Conservation (phyloP, 208 protist species). For the Novymonas esmeraldas region DNA sequence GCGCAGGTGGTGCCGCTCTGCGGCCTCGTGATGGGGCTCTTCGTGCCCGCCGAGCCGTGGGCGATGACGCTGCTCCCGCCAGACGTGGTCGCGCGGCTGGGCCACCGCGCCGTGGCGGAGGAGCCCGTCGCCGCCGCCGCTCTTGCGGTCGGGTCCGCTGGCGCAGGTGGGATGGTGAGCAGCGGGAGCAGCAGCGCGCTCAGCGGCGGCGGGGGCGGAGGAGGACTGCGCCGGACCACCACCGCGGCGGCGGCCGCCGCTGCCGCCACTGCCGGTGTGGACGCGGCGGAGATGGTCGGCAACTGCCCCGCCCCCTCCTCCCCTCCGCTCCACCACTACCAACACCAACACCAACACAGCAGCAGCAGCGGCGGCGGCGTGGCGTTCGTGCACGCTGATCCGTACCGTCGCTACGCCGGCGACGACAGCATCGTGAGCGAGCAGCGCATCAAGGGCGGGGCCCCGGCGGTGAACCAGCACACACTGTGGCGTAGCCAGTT, state of each 20-base stretch:
- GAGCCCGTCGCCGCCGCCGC: conserved; percentile 3
- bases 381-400: conserved; percentile 7
- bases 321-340: background rate
- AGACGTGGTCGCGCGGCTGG: conserved; percentile 32
- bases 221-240: no score
- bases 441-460: conserved; percentile 67
- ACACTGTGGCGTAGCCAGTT: conserved; percentile 69
- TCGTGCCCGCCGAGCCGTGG: conserved; percentile 76
- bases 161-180: conserved; percentile 9
- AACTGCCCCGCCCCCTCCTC: conserved; percentile 8
- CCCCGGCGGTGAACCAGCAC: conserved; percentile 22
- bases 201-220: conserved; percentile 2
- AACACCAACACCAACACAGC: conserved; percentile 4
- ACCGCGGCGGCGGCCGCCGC: conserved; percentile 17
- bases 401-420: conserved; percentile 68
- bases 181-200: conserved; percentile 5
- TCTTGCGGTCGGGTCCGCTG: background rate
- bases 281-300: background rate
- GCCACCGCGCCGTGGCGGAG: conserved; percentile 28
- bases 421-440: conserved; percentile 67
- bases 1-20: conserved; percentile 73
- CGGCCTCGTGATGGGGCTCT: conserved; percentile 79
- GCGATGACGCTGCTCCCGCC: conserved; percentile 59
- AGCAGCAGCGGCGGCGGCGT: background rate
- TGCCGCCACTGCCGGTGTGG: background rate